Percentiles rank a stretch among this genome's conserved stretches.
These are phyloP conservation scores for Phytophthora quininea DNA, from an alignment of 352 stramenopile species.

Conservation along the genomic window DNA sequence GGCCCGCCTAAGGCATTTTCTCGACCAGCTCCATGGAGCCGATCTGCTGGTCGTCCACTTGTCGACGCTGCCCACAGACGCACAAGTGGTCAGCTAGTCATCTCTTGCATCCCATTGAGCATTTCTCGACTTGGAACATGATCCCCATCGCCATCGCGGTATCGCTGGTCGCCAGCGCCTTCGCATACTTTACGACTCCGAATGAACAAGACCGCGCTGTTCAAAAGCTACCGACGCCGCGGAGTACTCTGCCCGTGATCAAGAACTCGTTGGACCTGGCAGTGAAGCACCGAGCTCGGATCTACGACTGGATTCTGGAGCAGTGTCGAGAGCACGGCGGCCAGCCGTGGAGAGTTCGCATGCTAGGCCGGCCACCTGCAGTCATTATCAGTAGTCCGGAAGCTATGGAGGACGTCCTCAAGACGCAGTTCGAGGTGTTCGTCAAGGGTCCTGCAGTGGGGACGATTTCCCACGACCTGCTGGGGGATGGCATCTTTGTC, in stretches of 20 bases:
- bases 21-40: too few relatives aligned
- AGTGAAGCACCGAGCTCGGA: constrained; percentile 41
- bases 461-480: constrained; percentile 55
- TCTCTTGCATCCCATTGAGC: background rate
- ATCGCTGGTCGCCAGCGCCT: constrained; percentile 26
- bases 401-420: constrained; percentile 61
- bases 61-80: background rate
- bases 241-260: constrained; percentile 53
- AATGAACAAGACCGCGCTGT: constrained; percentile 35
- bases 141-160: constrained; percentile 26
- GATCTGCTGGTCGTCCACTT: too few relatives aligned
- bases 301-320: constrained; percentile 71
- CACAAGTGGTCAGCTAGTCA: background rate
- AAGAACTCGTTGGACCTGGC: constrained; percentile 65
- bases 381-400: constrained; percentile 48
- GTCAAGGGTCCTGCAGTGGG: constrained; percentile 54
- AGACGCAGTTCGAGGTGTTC: constrained; percentile 80
- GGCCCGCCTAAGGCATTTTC: too few relatives aligned
- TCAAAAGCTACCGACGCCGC: constrained; percentile 42
- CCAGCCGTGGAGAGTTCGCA: constrained; percentile 47
- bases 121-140: background rate
- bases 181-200: constrained; percentile 35
- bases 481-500: constrained; percentile 81
- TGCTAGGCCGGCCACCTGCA: constrained; percentile 41
- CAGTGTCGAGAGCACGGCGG: constrained; percentile 45